Evolutionary conservation across 2,329 filamentous ascomycete species (phyloP).

Genomic region (Stemphylium beticola): DNA sequence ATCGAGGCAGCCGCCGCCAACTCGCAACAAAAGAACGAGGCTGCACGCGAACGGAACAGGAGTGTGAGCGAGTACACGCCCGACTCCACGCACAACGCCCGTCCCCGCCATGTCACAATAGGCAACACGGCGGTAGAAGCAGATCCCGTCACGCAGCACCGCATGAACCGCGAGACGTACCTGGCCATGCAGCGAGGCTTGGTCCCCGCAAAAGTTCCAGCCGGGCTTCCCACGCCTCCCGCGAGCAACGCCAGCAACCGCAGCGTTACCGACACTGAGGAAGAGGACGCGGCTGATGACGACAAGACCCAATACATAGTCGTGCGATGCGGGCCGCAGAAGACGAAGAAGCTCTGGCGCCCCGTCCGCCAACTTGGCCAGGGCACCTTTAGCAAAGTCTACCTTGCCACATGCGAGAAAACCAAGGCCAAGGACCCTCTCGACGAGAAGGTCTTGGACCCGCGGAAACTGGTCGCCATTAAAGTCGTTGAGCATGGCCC

Average conservation of each 20-base stretch:
- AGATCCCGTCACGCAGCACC: conserved; percentile 58
- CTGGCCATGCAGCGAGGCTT: conserved; percentile 80
- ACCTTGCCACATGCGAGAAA: conserved; percentile 83
- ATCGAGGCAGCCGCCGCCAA: conserved; percentile 48
- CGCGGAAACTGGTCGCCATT: conserved; percentile 87
- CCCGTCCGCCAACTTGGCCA: conserved; percentile 83
- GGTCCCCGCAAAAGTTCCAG: conserved; percentile 58
- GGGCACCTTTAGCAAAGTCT: conserved; percentile 93
- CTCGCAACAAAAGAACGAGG: conserved; percentile 42
- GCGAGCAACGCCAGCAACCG: conserved; percentile 70
- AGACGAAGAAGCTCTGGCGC: conserved; percentile 79
- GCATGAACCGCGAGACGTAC: conserved; percentile 78
- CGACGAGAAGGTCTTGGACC: conserved; percentile 61
- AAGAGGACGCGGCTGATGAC: conserved; percentile 53
- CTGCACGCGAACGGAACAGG: conserved; percentile 70
- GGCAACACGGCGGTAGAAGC: conserved; percentile 51
- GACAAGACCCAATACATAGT: conserved; percentile 54
- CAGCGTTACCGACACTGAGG: conserved; percentile 62
- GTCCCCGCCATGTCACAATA: conserved; percentile 73
- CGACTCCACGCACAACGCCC: conserved; percentile 70
- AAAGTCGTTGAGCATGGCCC: conserved; percentile 97
- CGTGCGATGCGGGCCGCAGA: conserved; percentile 63
- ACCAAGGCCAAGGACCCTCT: conserved; percentile 49
- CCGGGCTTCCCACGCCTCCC: conserved; percentile 73
- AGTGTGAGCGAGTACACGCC: conserved; percentile 90